phyloP scores from a whole-genome alignment of 1,284 basidiomycete species.

The Leccinum pachyderme region DNA sequence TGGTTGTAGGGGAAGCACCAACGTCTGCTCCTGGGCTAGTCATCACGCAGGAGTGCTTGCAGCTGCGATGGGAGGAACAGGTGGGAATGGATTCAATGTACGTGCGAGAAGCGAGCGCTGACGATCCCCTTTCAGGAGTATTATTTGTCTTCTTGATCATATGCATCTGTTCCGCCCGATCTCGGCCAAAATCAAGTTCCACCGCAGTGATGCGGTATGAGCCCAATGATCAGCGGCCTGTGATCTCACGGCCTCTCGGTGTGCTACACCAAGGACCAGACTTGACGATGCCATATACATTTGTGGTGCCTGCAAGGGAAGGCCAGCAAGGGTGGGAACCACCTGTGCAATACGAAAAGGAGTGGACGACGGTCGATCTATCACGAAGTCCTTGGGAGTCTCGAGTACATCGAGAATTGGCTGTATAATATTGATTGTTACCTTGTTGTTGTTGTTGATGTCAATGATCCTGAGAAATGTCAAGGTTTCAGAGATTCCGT shows the following conservation, averaged over 20 bases:
- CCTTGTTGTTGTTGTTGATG: background rate
- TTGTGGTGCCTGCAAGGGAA: background rate
- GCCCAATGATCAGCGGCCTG: background rate
- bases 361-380: slow-evolving; percentile 6
- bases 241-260: background rate
- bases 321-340: background rate
- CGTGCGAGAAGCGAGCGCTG: background rate
- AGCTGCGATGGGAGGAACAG: background rate
- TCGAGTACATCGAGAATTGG: background rate
- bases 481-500: slow-evolving; percentile 11
- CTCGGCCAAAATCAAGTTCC: background rate
- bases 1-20: slow-evolving; percentile 1
- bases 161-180: background rate
- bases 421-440: background rate
- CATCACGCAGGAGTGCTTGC: slow-evolving; percentile 1
- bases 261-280: background rate
- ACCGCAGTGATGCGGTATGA: slow-evolving; percentile 1
- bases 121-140: slow-evolving; percentile 5
- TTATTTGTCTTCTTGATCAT: slow-evolving; percentile 7
- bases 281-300: slow-evolving; percentile 5
- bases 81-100: background rate
- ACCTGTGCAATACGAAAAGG: background rate
- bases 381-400: background rate
- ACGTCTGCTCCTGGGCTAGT: slow-evolving; percentile 14
- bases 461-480: slow-evolving; percentile 28